Evolutionary conservation across 1,284 basidiomycete species (phyloP).

Genomic region (Irpex sp.): DNA sequence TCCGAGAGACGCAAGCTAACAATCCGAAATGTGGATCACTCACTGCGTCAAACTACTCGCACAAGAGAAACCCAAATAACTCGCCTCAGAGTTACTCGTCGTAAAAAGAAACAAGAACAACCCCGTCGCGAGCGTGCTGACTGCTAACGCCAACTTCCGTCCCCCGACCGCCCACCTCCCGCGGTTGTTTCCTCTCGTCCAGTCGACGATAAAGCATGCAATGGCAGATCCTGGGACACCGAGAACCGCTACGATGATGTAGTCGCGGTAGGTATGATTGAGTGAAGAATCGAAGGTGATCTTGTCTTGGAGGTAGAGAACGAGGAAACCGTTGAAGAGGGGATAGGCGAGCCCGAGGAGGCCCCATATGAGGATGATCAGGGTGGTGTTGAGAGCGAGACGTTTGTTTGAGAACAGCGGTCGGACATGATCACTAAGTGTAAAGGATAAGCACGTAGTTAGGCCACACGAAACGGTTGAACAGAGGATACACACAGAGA

Average conservation of each 20-base stretch:
- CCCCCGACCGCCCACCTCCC: neutral
- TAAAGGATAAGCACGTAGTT: neutral
- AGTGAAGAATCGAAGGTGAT: neutral
- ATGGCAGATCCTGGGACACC: neutral
- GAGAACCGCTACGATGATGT: neutral
- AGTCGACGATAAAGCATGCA: conserved; percentile 2
- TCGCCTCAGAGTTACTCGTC: neutral
- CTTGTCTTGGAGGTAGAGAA: neutral
- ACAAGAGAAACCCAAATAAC: neutral
- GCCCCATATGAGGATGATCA: neutral
- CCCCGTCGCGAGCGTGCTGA: neutral
- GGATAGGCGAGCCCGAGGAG: conserved; percentile 4
- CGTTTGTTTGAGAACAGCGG: neutral
- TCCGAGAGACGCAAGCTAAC: neutral
- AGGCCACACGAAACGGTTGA: neutral
- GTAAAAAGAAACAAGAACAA: conserved; percentile 3
- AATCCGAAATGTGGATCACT: neutral
- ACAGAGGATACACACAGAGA: neutral
- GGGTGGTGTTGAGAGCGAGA: neutral
- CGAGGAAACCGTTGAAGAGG: conserved; percentile 2
- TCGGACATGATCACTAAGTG: neutral
- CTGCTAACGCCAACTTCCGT: neutral
- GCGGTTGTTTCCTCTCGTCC: neutral
- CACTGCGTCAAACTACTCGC: conserved; percentile 1
- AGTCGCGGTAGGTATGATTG: conserved; percentile 1